Percentiles rank a stretch among this genome's conserved stretches.
phyloP scores from a whole-genome alignment of 768 basidiomycete species.

The Suillus paluster region DNA sequence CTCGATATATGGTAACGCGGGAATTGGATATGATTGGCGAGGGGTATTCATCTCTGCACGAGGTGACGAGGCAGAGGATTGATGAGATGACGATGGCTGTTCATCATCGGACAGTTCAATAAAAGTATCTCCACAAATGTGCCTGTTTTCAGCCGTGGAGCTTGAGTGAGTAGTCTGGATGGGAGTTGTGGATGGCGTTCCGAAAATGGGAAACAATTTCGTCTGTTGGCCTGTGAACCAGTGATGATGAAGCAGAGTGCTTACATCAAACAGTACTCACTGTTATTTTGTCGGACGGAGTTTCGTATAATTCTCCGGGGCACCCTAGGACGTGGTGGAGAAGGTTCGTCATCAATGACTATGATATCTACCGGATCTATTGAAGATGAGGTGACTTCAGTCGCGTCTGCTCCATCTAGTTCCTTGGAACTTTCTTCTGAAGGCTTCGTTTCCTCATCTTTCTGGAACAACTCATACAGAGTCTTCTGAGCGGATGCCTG shows the following conservation, averaged over 20 bases:
- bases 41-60: neutral
- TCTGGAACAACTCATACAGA: slow-evolving; percentile 24
- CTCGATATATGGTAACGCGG: neutral
- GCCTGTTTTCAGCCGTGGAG: neutral
- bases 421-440: slow-evolving; percentile 16
- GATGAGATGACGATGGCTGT: slow-evolving; percentile 9
- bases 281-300: neutral
- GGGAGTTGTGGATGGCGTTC: slow-evolving; percentile 11
- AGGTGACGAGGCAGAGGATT: slow-evolving; percentile 11
- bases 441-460: slow-evolving; percentile 18
- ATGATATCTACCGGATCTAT: slow-evolving; percentile 3
- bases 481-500: slow-evolving; percentile 31
- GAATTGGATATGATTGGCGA: neutral
- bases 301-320: neutral
- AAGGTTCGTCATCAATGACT: slow-evolving; percentile 7
- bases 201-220: slow-evolving; percentile 32
- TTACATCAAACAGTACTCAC: neutral
- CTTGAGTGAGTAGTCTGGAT: neutral
- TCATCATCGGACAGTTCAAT: slow-evolving; percentile 21
- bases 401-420: neutral
- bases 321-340: slow-evolving; percentile 3
- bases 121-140: neutral
- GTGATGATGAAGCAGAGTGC: neutral
- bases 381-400: neutral
- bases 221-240: slow-evolving; percentile 17